These are phyloP conservation scores for Daldinia vernicosa DNA, from an alignment of 495 filamentous ascomycete genomes.

Conservation along the genomic window DNA sequence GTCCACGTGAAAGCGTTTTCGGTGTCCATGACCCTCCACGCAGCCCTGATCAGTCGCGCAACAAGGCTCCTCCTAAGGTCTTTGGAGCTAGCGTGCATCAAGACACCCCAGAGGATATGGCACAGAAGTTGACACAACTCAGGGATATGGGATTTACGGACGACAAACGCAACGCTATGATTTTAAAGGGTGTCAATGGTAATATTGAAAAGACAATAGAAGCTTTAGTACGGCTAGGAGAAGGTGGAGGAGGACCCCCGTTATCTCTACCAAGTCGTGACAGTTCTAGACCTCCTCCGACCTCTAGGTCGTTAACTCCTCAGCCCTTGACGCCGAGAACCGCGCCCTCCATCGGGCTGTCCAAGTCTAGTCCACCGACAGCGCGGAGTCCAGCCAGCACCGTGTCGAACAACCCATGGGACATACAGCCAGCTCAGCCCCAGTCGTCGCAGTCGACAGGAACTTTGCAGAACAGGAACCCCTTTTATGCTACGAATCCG, in stretches of 20 bases:
- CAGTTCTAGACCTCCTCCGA: constrained; percentile 45
- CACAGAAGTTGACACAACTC: constrained; percentile 77
- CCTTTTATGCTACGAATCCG: constrained; percentile 60
- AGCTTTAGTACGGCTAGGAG: constrained; percentile 80
- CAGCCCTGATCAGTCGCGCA: constrained; percentile 50
- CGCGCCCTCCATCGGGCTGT: constrained; percentile 41
- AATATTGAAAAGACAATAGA: constrained; percentile 87
- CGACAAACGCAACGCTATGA: constrained; percentile 78
- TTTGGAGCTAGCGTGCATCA: constrained; percentile 71
- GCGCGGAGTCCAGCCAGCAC: constrained; percentile 49
- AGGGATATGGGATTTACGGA: constrained; percentile 94
- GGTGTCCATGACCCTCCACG: constrained; percentile 29
- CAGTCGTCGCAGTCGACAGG: constrained; percentile 67
- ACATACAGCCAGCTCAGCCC: constrained; percentile 57
- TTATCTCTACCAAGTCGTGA: constrained; percentile 49
- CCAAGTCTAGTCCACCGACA: constrained; percentile 41
- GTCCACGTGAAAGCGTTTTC: constrained; percentile 40
- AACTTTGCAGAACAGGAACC: constrained; percentile 62
- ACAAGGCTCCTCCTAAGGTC: constrained; percentile 69
- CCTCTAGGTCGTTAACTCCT: constrained; percentile 57
- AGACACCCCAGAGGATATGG: constrained; percentile 55
- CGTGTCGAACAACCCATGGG: constrained; percentile 74
- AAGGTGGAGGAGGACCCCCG: constrained; percentile 60
- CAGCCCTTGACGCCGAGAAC: constrained; percentile 38
- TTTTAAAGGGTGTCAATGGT: constrained; percentile 81